Base-by-base conservation (phyloP, 139 green algal genomes). In the Closterium sp. region DNA sequence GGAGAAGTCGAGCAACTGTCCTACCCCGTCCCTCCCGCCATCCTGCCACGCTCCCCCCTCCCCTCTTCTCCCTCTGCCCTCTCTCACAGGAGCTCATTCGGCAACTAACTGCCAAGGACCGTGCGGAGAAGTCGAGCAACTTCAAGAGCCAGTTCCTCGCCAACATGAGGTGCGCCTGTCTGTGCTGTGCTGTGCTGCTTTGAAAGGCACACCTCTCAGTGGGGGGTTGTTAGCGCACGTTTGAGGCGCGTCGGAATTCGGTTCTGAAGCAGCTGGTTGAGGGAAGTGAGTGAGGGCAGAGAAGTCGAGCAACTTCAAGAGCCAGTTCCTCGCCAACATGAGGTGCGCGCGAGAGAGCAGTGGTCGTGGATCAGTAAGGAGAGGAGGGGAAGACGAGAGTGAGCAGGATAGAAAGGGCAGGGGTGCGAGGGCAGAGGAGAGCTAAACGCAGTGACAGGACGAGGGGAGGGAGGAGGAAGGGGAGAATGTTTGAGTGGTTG, bases 141-240 rank as follows among this genome's bases (percentile, higher is more conserved):
- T 50, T 84, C 29, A 93, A 93, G 85, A 93, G 85, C 86, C 85
- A 91, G 22, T 93, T 93, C 45, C 91, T 93, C 2, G 85, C 85
- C 85, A 91, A 91, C 85, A 93, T 93, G 91, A 93, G 91, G 90
- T 92, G 90, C 17, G 29, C 38, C n/a, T n/a, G n/a, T n/a, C n/a
- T n/a, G n/a, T n/a, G n/a, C n/a, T n/a, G n/a, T n/a, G n/a, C n/a
- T n/a, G n/a, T n/a, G n/a, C n/a, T n/a, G n/a, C n/a, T n/a, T n/a
- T n/a, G n/a, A n/a, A n/a, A n/a, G n/a, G n/a, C n/a, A n/a, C n/a
- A n/a, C n/a, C n/a, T n/a, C n/a, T n/a, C n/a, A n/a, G n/a, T n/a
- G n/a, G n/a, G n/a, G n/a, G n/a, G n/a, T n/a, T n/a, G n/a, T n/a
- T n/a, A n/a, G n/a, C n/a, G n/a, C n/a, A n/a, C n/a, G n/a, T n/a